These are phyloP conservation scores for Clavulina sp. DNA, from an alignment of 768 basidiomycete species.

Conservation along the genomic window DNA sequence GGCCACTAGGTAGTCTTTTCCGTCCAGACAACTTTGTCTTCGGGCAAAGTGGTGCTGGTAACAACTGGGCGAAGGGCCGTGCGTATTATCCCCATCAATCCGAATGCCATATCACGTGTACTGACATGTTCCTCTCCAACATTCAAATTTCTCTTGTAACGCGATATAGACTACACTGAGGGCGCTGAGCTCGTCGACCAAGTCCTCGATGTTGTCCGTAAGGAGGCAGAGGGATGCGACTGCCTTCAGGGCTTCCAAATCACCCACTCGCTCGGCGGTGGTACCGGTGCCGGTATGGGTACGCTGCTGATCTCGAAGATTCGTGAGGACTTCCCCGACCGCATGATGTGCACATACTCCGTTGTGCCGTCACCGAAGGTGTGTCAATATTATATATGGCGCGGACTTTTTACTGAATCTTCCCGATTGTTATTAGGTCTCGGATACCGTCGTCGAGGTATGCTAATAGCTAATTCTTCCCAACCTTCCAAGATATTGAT, in stretches of 20 bases:
- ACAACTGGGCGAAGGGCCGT: constrained; percentile 99
- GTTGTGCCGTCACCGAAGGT: constrained; percentile 92
- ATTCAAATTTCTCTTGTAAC: constrained; percentile 7
- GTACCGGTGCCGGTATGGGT: constrained; percentile 99
- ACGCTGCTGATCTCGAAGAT: constrained; percentile 98
- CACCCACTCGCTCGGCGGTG: constrained; percentile 96
- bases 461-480: constrained; percentile 7
- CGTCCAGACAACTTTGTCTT: constrained; percentile 98
- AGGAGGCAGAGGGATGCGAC: constrained; percentile 96
- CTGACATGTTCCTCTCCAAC: constrained; percentile 2
- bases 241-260: constrained; percentile 99
- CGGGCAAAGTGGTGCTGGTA: constrained; percentile 94
- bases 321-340: constrained; percentile 95
- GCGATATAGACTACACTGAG: constrained; percentile 58
- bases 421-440: constrained; percentile 29
- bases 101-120: constrained; percentile 8
- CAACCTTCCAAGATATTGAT: background rate
- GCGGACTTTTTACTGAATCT: background rate
- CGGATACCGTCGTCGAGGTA: constrained; percentile 95
- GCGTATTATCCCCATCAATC: constrained; percentile 24
- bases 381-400: background rate
- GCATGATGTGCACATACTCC: constrained; percentile 99
- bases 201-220: constrained; percentile 94
- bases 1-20: constrained; percentile 83
- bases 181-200: constrained; percentile 98